Conservation (phyloP, 164 flowering plant genomes). For the Paratinospora sagittata region DNA sequence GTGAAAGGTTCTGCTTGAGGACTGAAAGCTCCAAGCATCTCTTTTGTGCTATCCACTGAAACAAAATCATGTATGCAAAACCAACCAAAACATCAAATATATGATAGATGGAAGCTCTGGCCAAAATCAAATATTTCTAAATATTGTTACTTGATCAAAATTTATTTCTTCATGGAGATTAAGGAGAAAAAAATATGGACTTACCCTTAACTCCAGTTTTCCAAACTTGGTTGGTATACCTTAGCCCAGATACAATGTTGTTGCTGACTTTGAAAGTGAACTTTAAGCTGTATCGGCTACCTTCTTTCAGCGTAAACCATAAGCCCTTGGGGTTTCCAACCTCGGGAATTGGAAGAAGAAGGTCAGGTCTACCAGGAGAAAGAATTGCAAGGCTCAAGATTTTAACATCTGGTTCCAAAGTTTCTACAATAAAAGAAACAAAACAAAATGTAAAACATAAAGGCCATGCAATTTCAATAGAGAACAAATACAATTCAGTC, state of each 20-base stretch:
- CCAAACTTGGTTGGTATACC: slow-evolving; percentile 21
- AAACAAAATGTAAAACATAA: background rate
- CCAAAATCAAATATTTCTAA: background rate
- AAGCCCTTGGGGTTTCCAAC: slow-evolving; percentile 39
- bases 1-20: slow-evolving; percentile 58
- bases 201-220: slow-evolving; percentile 23
- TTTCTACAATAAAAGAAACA: slow-evolving; percentile 28
- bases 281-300: slow-evolving; percentile 45
- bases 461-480: background rate
- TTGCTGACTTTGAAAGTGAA: slow-evolving; percentile 50
- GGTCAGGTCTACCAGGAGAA: slow-evolving; percentile 46
- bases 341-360: slow-evolving; percentile 47
- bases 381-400: slow-evolving; percentile 42
- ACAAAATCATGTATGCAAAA: background rate
- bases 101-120: background rate
- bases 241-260: slow-evolving; percentile 60
- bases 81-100: background rate
- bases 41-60: slow-evolving; percentile 60
- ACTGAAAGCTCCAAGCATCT: slow-evolving; percentile 71
- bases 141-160: background rate
- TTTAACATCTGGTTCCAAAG: slow-evolving; percentile 54
- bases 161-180: background rate
- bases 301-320: slow-evolving; percentile 65
- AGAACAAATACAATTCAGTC: background rate
- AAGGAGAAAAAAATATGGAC: background rate